A percentile compares a stretch with the other conserved stretches of the same genome.
phyloP scores from a whole-genome alignment of 2,329 filamentous ascomycete species.

The Alternaria sp. region DNA sequence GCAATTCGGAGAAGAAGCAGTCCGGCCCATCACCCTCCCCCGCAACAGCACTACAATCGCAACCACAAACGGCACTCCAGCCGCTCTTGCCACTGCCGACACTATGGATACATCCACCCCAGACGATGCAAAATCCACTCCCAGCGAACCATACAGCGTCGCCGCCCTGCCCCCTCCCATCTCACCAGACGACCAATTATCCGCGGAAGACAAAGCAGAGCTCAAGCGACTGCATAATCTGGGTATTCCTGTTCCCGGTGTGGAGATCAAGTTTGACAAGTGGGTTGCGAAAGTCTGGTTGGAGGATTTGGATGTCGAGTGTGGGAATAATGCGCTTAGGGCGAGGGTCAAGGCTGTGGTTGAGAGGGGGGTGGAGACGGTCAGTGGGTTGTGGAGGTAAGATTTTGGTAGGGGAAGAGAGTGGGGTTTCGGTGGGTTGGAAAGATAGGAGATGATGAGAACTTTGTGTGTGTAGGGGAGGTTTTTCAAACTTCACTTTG shows the following conservation, averaged over 20 bases:
- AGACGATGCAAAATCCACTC: background rate
- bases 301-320: constrained; percentile 90
- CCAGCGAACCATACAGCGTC: constrained; percentile 22
- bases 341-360: constrained; percentile 90
- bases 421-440: background rate
- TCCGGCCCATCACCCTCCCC: constrained; percentile 76
- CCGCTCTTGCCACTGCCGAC: constrained; percentile 4
- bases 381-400: constrained; percentile 54
- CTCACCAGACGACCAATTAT: constrained; percentile 13
- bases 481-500: background rate
- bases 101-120: constrained; percentile 5
- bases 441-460: background rate
- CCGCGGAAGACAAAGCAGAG: constrained; percentile 59
- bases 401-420: background rate
- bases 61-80: constrained; percentile 14
- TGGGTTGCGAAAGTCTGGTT: constrained; percentile 89
- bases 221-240: constrained; percentile 80
- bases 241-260: constrained; percentile 88
- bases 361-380: constrained; percentile 86
- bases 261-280: constrained; percentile 87
- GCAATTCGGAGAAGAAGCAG: constrained; percentile 86
- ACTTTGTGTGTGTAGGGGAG: background rate
- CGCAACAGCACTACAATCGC: constrained; percentile 58
- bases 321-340: constrained; percentile 76
- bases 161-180: constrained; percentile 2